These are phyloP conservation scores for Erodium texanum DNA, from an alignment of 441 rosid species.

Conservation along the genomic window DNA sequence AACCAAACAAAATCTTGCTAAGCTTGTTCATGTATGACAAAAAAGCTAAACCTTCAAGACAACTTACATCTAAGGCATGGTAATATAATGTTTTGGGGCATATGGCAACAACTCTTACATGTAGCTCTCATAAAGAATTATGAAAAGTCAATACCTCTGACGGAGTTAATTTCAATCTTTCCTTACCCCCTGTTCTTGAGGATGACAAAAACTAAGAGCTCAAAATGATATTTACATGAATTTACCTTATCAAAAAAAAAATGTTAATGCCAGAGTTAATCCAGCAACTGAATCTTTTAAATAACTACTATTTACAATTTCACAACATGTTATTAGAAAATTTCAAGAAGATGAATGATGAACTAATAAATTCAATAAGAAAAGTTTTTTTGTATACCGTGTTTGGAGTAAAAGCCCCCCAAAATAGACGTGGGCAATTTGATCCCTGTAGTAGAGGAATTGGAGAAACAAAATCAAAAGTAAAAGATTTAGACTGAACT, in stretches of 20 bases:
- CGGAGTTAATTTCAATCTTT: too few species aligned
- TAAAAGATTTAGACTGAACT: neutral
- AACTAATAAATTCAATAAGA: neutral
- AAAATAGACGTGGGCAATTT: slow-evolving; percentile 67
- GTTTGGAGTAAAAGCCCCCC: slow-evolving; percentile 75
- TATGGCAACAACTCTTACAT: too few species aligned
- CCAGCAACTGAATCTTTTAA: neutral
- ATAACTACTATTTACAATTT: neutral
- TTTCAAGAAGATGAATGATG: neutral
- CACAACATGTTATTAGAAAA: neutral
- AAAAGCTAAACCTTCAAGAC: too few species aligned
- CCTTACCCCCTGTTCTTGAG: too few species aligned
- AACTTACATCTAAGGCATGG: too few species aligned
- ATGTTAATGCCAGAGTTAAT: neutral
- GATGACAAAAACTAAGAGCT: too few species aligned
- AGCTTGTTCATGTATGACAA: too few species aligned
- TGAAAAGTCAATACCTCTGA: too few species aligned
- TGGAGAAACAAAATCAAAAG: slow-evolving; percentile 7
- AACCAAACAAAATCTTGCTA: too few species aligned
- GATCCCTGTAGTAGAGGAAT: slow-evolving; percentile 51
- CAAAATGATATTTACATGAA: neutral
- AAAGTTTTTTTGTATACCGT: slow-evolving; percentile 35
- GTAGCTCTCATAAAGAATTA: too few species aligned
- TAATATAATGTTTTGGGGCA: too few species aligned
- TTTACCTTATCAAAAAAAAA: neutral